Conservation (phyloP, 2,329 filamentous ascomycete genomes). For the Fusarium mexicanum region DNA sequence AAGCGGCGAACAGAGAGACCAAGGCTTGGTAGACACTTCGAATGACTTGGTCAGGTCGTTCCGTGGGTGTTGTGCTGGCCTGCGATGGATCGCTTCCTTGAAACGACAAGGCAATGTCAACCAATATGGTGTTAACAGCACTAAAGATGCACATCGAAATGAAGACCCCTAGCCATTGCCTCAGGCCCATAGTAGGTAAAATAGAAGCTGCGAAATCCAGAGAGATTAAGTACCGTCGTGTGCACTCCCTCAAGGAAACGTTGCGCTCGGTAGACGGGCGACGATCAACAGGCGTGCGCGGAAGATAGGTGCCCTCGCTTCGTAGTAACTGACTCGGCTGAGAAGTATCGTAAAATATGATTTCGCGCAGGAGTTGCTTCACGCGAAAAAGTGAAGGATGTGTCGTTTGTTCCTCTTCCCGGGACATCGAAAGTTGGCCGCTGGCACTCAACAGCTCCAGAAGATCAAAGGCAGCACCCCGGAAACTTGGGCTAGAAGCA, state of each 20-base stretch:
- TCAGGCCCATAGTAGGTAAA: conserved; percentile 51
- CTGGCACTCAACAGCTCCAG: conserved; percentile 63
- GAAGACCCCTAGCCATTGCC: conserved; percentile 62
- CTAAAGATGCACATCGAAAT: conserved; percentile 69
- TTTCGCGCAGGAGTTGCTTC: conserved; percentile 65
- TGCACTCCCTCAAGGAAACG: conserved; percentile 60
- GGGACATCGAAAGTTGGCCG: conserved; percentile 58
- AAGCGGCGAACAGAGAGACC: conserved; percentile 59
- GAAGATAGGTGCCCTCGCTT: conserved; percentile 30
- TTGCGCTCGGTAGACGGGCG: conserved; percentile 59
- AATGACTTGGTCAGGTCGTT: conserved; percentile 47
- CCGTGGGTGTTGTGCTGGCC: conserved; percentile 7
- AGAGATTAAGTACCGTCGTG: conserved; percentile 61
- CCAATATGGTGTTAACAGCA: conserved; percentile 61
- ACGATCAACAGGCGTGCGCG: conserved; percentile 51
- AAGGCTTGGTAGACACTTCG: conserved; percentile 62
- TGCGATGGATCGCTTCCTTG: conserved; percentile 18
- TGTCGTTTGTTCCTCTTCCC: conserved; percentile 58
- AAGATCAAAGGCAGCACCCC: conserved; percentile 60
- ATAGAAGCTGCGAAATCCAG: conserved; percentile 59
- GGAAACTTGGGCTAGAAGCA: conserved; percentile 62
- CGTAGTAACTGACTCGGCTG: conserved; percentile 57
- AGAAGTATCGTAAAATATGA: conserved; percentile 63
- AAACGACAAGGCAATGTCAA: conserved; percentile 51
- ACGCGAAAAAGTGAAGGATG: conserved; percentile 63